phyloP scores from a whole-genome alignment of 2,329 filamentous ascomycete species.

The Penicillium expansum region DNA sequence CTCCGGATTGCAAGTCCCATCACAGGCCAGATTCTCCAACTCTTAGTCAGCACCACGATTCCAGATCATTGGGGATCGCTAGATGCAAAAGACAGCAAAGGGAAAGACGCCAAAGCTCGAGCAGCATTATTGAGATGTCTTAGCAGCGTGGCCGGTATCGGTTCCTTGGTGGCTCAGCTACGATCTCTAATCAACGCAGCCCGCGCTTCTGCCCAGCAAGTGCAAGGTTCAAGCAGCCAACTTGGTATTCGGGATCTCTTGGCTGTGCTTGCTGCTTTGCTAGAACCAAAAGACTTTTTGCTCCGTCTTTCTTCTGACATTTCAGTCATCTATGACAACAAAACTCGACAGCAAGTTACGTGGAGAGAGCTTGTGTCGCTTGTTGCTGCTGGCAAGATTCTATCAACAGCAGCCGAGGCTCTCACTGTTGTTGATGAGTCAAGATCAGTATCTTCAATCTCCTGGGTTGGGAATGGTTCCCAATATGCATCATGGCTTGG shows the following conservation, averaged over 20 bases:
- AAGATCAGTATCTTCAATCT: constrained; percentile 23
- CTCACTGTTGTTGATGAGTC: constrained; percentile 39
- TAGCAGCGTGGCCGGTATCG: constrained; percentile 71
- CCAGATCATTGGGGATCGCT: constrained; percentile 78
- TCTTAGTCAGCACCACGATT: constrained; percentile 69
- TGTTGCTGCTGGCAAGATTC: constrained; percentile 58
- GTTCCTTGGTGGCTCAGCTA: constrained; percentile 70
- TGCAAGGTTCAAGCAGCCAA: constrained; percentile 35
- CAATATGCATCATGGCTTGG: constrained; percentile 72
- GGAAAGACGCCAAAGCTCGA: constrained; percentile 15
- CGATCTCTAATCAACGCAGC: constrained; percentile 53
- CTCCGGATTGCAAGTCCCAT: constrained; percentile 63
- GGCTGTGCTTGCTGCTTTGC: constrained; percentile 37
- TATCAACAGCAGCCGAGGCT: constrained; percentile 58
- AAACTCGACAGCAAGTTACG: constrained; percentile 50
- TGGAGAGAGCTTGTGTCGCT: constrained; percentile 64
- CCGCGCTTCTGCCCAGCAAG: constrained; percentile 25
- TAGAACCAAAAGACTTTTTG: constrained; percentile 47
- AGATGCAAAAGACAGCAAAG: constrained; percentile 27
- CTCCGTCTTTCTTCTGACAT: constrained; percentile 48
- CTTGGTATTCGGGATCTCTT: constrained; percentile 37
- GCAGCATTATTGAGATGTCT: constrained; percentile 62
- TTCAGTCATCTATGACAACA: constrained; percentile 37
- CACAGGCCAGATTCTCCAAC: constrained; percentile 71
- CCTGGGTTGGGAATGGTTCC: constrained; percentile 65